Conservation (phyloP, 2,329 filamentous ascomycete species). For the Pseudogymnoascus sp. region DNA sequence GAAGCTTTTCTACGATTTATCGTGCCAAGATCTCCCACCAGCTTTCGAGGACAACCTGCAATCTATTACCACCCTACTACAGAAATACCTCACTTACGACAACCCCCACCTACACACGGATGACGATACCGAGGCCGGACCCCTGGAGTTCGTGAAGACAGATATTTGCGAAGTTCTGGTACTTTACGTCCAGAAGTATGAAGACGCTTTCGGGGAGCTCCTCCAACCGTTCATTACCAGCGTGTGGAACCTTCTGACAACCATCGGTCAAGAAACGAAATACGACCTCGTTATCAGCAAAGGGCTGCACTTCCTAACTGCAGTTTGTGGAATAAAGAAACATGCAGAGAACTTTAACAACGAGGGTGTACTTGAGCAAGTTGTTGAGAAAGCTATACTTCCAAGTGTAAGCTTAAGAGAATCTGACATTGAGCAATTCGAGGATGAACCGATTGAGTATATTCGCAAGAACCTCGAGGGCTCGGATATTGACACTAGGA, state of each 20-base stretch:
- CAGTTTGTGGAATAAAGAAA: slow-evolving; percentile 67
- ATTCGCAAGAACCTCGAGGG: slow-evolving; percentile 92
- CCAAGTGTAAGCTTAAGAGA: slow-evolving; percentile 88
- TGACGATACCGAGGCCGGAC: slow-evolving; percentile 81
- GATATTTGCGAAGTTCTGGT: slow-evolving; percentile 88
- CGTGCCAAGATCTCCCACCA: slow-evolving; percentile 91
- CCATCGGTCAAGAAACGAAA: slow-evolving; percentile 77
- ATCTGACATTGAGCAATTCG: slow-evolving; percentile 90
- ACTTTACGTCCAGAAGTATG: slow-evolving; percentile 88
- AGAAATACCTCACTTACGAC: slow-evolving; percentile 89
- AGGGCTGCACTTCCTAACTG: slow-evolving; percentile 87
- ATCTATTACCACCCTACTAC: slow-evolving; percentile 67
- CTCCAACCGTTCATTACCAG: slow-evolving; percentile 79
- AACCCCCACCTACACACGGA: slow-evolving; percentile 76
- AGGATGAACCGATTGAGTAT: slow-evolving; percentile 98
- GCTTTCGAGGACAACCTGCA: slow-evolving; percentile 85
- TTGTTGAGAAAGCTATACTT: slow-evolving; percentile 91
- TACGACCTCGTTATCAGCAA: slow-evolving; percentile 93
- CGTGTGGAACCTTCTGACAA: slow-evolving; percentile 85
- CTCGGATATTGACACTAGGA: slow-evolving; percentile 87
- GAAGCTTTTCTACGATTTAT: slow-evolving; percentile 92
- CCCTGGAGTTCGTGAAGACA: slow-evolving; percentile 79
- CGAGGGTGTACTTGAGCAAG: slow-evolving; percentile 68
- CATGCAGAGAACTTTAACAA: slow-evolving; percentile 84
- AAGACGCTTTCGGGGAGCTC: slow-evolving; percentile 80